Conservation (phyloP, 192 early-diverging fungal genomes). For the Linnemannia elongata region DNA sequence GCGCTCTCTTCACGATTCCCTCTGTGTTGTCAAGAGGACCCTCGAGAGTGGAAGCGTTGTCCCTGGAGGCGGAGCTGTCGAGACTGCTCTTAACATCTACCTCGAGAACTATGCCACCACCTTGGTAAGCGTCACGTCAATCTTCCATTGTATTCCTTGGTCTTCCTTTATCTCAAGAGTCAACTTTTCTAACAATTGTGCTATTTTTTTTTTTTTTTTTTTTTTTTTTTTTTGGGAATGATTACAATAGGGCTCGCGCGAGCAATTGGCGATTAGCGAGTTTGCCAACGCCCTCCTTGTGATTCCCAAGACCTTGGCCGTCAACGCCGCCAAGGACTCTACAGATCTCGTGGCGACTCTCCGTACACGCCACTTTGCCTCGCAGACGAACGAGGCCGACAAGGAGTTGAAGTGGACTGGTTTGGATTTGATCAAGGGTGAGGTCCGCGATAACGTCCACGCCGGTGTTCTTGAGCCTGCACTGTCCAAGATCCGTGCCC, state of each 20-base stretch:
- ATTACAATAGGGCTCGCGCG: conserved; percentile 83
- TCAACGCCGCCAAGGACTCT: conserved; percentile 99
- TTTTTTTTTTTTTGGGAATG: background rate
- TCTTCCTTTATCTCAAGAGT: background rate
- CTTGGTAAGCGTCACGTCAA: conserved; percentile 66
- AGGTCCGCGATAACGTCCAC: conserved; percentile 91
- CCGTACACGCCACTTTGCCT: conserved; percentile 94
- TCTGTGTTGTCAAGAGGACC: conserved; percentile 97
- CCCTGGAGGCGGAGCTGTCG: conserved; percentile 97
- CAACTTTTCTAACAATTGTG: background rate
- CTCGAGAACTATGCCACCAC: conserved; percentile 99
- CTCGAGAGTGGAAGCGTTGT: conserved; percentile 96
- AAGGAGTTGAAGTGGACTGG: conserved; percentile 89
- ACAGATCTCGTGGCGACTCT: conserved; percentile 98
- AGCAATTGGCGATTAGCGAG: conserved; percentile 98
- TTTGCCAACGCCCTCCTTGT: conserved; percentile 95
- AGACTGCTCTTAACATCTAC: conserved; percentile 95
- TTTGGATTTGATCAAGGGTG: conserved; percentile 94
- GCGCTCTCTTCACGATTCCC: conserved; percentile 93
- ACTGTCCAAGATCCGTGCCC: conserved; percentile 97
- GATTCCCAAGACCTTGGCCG: conserved; percentile 97
- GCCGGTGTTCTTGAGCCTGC: conserved; percentile 97
- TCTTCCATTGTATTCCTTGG: background rate
- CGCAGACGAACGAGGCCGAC: conserved; percentile 87
- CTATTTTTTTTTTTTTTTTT: conserved; percentile 6